These are phyloP conservation scores for Sporothrix pseudoabietina DNA, from an alignment of 2,329 filamentous ascomycete genomes.

Conservation along the genomic window DNA sequence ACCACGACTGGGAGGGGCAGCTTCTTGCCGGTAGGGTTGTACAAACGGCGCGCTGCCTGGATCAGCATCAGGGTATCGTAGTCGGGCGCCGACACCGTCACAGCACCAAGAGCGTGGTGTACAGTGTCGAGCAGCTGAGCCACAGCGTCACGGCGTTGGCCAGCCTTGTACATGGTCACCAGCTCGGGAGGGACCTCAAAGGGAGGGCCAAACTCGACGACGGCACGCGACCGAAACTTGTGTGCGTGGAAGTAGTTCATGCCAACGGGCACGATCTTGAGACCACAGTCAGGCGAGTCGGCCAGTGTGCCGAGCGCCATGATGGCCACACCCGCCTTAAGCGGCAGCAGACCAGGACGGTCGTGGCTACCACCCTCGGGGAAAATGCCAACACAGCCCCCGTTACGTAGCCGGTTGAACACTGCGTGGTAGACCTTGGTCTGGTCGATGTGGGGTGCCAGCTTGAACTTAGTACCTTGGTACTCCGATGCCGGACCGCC, in stretches of 20 bases:
- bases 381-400: constrained; percentile 94
- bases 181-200: constrained; percentile 82
- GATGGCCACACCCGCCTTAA: constrained; percentile 96
- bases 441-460: constrained; percentile 92
- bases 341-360: constrained; percentile 82
- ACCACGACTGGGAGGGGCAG: constrained; percentile 89
- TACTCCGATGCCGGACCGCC: constrained; percentile 61
- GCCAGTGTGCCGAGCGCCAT: constrained; percentile 93
- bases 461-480: constrained; percentile 78
- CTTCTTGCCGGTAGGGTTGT: constrained; percentile 93
- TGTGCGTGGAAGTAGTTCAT: constrained; percentile 99
- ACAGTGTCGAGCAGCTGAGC: constrained; percentile 82
- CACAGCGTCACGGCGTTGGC: constrained; percentile 83
- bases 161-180: constrained; percentile 80
- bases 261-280: constrained; percentile 94
- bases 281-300: constrained; percentile 78
- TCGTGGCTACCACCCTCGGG: constrained; percentile 97
- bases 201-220: constrained; percentile 90
- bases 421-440: constrained; percentile 92
- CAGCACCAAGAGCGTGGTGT: constrained; percentile 79
- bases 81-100: constrained; percentile 89
- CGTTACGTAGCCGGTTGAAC: constrained; percentile 76
- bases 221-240: constrained; percentile 94
- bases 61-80: constrained; percentile 97
- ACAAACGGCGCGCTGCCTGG: constrained; percentile 87